phyloP scores from a whole-genome alignment of 2,329 filamentous ascomycete species.

The Neonectria neomacrospora region DNA sequence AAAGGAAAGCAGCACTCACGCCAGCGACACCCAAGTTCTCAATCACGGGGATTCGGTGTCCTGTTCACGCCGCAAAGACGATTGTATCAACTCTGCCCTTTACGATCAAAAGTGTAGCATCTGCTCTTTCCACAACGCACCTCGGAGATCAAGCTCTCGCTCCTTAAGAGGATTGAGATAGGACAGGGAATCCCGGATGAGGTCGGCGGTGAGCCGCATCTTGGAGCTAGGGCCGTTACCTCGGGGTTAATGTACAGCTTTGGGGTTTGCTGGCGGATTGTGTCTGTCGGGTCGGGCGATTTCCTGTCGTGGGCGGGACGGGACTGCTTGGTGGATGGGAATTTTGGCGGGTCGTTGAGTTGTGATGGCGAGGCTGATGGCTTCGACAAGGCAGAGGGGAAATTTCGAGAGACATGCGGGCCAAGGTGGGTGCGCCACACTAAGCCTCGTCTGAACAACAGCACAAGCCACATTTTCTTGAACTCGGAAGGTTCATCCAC shows the following conservation, averaged over 20 bases:
- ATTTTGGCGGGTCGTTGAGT: constrained; percentile 25
- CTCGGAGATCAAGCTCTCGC: constrained; percentile 98
- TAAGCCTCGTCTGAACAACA: constrained; percentile 19
- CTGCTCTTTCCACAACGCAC: constrained; percentile 95
- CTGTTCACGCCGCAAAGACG: constrained; percentile 68
- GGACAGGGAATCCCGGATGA: constrained; percentile 93
- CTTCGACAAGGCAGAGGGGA: constrained; percentile 46
- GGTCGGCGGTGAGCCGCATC: constrained; percentile 96
- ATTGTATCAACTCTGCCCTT: constrained; percentile 85
- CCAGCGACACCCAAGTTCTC: constrained; percentile 97
- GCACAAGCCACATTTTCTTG: constrained; percentile 15
- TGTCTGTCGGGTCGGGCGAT: constrained; percentile 9
- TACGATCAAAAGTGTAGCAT: constrained; percentile 80
- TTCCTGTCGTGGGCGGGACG: constrained; percentile 15
- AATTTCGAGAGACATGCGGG: constrained; percentile 45
- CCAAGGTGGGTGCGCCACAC: constrained; percentile 27
- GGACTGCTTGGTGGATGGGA: constrained; percentile 25
- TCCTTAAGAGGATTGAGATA: constrained; percentile 99
- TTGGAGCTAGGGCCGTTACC: constrained; percentile 48
- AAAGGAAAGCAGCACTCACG: constrained; percentile 63
- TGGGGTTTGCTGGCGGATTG: background rate
- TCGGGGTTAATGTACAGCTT: constrained; percentile 27
- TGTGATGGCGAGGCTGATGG: constrained; percentile 46
- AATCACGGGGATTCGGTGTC: constrained; percentile 96
- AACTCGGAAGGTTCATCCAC: no score